Percentiles rank a stretch among this genome's conserved stretches.
Evolutionary conservation across 2,329 filamentous ascomycete species (phyloP).

Genomic region (Cryphonectria nitschkei): DNA sequence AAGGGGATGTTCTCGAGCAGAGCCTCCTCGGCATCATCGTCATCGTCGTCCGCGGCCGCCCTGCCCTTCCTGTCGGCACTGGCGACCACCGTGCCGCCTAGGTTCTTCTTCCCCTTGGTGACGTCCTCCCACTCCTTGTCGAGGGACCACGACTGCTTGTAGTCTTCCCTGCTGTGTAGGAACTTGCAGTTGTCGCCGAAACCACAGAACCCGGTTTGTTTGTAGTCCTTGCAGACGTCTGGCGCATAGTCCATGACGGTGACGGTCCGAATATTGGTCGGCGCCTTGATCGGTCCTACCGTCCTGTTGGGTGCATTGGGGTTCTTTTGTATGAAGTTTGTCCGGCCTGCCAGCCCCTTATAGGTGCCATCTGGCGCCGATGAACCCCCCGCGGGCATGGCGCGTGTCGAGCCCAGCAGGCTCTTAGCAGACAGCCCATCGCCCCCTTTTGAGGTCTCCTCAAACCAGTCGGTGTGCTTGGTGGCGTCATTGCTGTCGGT

Average conservation of each 20-base stretch:
- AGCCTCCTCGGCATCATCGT: constrained; percentile 65
- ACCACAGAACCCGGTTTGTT: constrained; percentile 62
- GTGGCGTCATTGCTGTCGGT: constrained; percentile 82
- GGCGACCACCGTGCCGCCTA: constrained; percentile 64
- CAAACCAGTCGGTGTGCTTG: constrained; percentile 87
- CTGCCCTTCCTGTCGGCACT: constrained; percentile 54
- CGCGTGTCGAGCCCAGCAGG: constrained; percentile 61
- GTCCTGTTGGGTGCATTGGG: constrained; percentile 70
- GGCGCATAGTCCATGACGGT: constrained; percentile 90
- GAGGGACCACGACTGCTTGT: constrained; percentile 92
- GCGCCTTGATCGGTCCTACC: constrained; percentile 85
- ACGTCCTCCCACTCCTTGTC: constrained; percentile 92
- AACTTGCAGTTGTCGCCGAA: constrained; percentile 81
- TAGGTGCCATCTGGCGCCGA: constrained; percentile 68
- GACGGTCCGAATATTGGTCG: constrained; percentile 87
- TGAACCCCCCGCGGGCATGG: constrained; percentile 39
- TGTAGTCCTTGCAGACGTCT: constrained; percentile 86
- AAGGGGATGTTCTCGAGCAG: constrained; percentile 86
- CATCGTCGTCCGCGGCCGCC: constrained; percentile 32
- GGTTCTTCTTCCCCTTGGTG: constrained; percentile 70
- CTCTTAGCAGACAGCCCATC: constrained; percentile 54
- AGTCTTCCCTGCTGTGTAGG: constrained; percentile 74
- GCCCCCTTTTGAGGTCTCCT: constrained; percentile 64
- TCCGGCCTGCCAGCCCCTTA: constrained; percentile 73
- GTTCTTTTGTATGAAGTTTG: constrained; percentile 79